Conservation (phyloP, 176 grass and related monocot species). For the Paspalum notatum region DNA sequence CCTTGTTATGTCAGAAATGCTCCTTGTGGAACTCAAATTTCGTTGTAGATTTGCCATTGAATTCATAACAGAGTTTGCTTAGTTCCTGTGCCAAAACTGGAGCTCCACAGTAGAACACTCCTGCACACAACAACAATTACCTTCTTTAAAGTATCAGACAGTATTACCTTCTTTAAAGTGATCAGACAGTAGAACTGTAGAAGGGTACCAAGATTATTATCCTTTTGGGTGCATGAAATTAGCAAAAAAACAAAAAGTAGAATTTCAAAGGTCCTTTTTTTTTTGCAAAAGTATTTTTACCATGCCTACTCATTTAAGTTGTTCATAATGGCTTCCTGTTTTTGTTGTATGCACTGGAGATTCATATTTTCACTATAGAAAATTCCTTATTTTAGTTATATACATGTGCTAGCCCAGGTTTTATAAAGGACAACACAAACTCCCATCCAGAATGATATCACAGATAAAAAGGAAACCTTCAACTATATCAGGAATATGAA, state of each 20-base stretch:
- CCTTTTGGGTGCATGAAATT: not conserved
- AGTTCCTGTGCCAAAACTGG: slow-evolving; percentile 77
- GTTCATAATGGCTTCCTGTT: not conserved
- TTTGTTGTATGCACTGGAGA: slow-evolving; percentile 4
- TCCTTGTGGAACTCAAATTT: slow-evolving; percentile 99
- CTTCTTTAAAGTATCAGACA: slow-evolving; percentile 10
- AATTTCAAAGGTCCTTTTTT: not conserved
- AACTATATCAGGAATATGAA: slow-evolving; percentile 20
- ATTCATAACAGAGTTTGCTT: slow-evolving; percentile 72
- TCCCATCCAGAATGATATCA: not conserved
- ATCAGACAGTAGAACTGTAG: not conserved
- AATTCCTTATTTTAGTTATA: slow-evolving; percentile 3
- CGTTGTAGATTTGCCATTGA: slow-evolving; percentile 61
- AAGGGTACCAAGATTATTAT: slow-evolving; percentile 19
- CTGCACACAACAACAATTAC: slow-evolving; percentile 49
- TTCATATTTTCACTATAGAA: not conserved
- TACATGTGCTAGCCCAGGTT: not conserved
- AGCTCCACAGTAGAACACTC: slow-evolving; percentile 96
- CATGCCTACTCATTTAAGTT: not conserved
- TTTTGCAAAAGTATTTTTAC: not conserved
- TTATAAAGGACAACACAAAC: not conserved
- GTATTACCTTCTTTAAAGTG: slow-evolving; percentile 26
- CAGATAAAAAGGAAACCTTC: slow-evolving; percentile 11
- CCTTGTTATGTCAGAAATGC: slow-evolving; percentile 64
- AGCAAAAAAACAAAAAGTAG: not conserved